Base-by-base conservation (phyloP, 2,329 filamentous ascomycete species). In the Hortaea werneckii region DNA sequence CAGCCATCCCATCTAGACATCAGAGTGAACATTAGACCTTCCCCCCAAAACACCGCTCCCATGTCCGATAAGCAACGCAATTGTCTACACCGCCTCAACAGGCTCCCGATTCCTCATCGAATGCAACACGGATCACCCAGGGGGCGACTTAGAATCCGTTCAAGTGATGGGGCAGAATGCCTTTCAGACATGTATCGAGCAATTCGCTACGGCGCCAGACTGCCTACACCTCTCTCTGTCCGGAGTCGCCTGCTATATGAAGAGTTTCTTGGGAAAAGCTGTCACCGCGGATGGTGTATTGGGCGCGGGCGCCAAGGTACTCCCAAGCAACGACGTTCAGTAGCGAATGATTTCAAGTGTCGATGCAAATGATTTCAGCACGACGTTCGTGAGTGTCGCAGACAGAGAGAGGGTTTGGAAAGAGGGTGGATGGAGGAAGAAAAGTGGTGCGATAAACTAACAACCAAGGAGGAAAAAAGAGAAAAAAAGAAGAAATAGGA, bases 261-360 rank as follows among this genome's bases (percentile, higher is more conserved):
- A 20, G 20, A 20, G 20, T 20, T 20, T 27, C 37, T 38, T 48
- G 28, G 38, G 12, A 6, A 13, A 27, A 8, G 44, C 44, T 28
- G 11, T 28, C 29, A 11, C 13, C 28, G 40, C 44, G n/a, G 13
- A 28, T 20, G 44, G 44, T 32, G 42, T 46, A 13, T 27, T 29
- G 11, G 44, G 44, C 20, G 20, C 20, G 11, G 44, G 44, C 20
- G 20, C 20, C 20, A 20, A 20, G 20, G 20, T 20, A 20, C 20
- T 20, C 20, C 20, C 20, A 4, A 20, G 4, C 20, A 12, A 12
- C 13, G 28, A 29, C 58, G 20, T 43, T 54, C n/a, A 42, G 46
- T 8, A 32, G 41, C 20, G 49, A 30, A 40, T 32, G 13, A 32
- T 9, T 32, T 35, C 41, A 1, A 37, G 32, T 37, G 12, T 2